Evolutionary conservation across 2,329 filamentous ascomycete species (phyloP), one percentile per base, ranked within the genome.

Genomic region (Myotisia sp.): DNA sequence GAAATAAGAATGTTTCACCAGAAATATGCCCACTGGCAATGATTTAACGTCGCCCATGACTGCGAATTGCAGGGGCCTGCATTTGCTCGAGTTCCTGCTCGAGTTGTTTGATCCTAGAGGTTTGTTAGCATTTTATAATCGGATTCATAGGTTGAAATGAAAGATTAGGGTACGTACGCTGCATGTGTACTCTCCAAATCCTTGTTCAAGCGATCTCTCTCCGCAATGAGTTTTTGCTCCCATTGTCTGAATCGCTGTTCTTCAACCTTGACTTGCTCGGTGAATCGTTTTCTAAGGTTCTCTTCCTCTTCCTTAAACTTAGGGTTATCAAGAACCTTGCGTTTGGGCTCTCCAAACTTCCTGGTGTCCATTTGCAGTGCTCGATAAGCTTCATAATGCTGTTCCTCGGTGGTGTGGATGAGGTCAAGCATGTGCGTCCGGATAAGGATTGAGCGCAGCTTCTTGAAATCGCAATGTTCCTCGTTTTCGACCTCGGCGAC

Each of bases 271-370:
- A 98, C 90, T 64, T 98, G 90, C 69, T 98, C 90, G 49, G 90
- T 98, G 67, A 98, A 98, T 50, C 92, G 77, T 77, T 98, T 98
- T 65, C 90, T 79, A 46, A 98, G 76, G 42, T 83, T 82, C 71
- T 98, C 90, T 59, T 98, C 90, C 65, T 98, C 90, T 62, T 98
- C 90, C 76, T 98, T 98, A 75, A 95, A 98, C 71, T 98, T 98
- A 66, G 90, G 90, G 71, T 98, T 98, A 68, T 98, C 90, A 51
- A 98, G 71, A 75, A 98, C 98, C 64, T 87, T 74, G 49, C 90
- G 90, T 47, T 87, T 78, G 40, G 86, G 87, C 68, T 98, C 92
- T 63, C 90, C 90, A 51, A 98, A 95, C 67, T 98, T 98, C 66
- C 90, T 77, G 33, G 90, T 98, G 71, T 98, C 90, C 90, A 98